Percentiles rank a stretch among this genome's conserved stretches.
Conservation (phyloP, 2,329 filamentous ascomycete genomes). For the Aspergillus proliferans region DNA sequence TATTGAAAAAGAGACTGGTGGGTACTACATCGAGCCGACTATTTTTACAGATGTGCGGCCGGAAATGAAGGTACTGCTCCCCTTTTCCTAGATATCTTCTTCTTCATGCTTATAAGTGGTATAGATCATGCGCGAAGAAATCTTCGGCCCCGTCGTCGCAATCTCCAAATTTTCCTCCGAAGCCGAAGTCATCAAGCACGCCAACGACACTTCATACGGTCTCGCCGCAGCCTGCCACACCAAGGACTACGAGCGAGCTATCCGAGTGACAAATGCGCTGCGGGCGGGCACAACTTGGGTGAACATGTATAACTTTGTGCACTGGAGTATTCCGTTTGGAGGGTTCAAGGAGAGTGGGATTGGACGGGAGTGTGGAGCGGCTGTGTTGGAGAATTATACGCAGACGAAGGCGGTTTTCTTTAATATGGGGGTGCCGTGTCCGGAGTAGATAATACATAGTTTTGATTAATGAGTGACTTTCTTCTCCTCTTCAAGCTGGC, state of each 20-base stretch:
- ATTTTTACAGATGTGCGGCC: conserved; percentile 71
- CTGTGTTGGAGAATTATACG: conserved; percentile 9
- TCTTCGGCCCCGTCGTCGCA: conserved; percentile 72
- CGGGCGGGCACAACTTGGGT: conserved; percentile 60
- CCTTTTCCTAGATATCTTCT: conserved; percentile 15
- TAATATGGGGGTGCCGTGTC: neutral
- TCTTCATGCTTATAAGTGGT: too few relatives aligned
- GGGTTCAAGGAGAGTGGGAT: conserved; percentile 15
- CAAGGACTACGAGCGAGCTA: conserved; percentile 66
- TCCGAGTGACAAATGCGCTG: conserved; percentile 64
- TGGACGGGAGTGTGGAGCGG: conserved; percentile 11
- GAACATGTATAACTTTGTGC: conserved; percentile 63
- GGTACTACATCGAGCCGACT: conserved; percentile 84
- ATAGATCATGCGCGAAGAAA: conserved; percentile 67
- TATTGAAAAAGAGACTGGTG: conserved; percentile 58
- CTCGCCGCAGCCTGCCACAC: conserved; percentile 76
- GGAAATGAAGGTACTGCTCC: conserved; percentile 39
- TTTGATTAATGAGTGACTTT: too few relatives aligned
- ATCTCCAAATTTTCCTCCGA: conserved; percentile 69
- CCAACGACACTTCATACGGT: conserved; percentile 66
- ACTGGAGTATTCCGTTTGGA: conserved; percentile 37
- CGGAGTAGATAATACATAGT: neutral
- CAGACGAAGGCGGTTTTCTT: conserved; percentile 6
- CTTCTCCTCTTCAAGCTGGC: too few relatives aligned
- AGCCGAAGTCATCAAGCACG: conserved; percentile 61